phyloP scores from a whole-genome alignment of 768 basidiomycete species.

The Mycena olivaceomarginata region DNA sequence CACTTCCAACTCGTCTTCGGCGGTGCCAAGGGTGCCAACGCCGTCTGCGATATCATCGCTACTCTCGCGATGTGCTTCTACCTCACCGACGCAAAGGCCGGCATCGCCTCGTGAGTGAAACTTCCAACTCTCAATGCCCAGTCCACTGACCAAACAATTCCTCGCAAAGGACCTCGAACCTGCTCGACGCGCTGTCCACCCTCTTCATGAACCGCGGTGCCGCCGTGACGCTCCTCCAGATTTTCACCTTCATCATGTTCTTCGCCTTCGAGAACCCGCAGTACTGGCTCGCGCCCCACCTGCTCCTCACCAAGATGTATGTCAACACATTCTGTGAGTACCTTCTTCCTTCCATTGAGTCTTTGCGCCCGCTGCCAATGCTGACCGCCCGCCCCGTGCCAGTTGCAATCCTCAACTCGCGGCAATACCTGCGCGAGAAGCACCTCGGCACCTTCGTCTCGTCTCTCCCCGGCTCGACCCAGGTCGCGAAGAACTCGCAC shows the following conservation, averaged over 20 bases:
- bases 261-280: conserved; percentile 33
- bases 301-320: conserved; percentile 36
- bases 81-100: conserved; percentile 22
- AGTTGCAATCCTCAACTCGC: conserved; percentile 42
- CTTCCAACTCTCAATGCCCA: too few species aligned
- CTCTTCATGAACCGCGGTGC: conserved; percentile 40
- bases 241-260: conserved; percentile 37
- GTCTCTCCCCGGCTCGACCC: conserved; percentile 1
- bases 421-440: conserved; percentile 38
- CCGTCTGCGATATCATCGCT: conserved; percentile 34
- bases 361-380: not conserved
- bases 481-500: not conserved
- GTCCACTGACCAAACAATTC: not conserved
- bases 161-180: conserved; percentile 17
- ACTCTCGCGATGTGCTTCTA: conserved; percentile 33
- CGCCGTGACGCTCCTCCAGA: conserved; percentile 31
- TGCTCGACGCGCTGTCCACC: conserved; percentile 20
- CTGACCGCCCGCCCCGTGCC: not conserved
- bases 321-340: conserved; percentile 41
- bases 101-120: conserved; percentile 17
- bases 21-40: conserved; percentile 28
- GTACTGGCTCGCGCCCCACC: conserved; percentile 37
- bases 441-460: conserved; percentile 20
- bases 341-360: not conserved
- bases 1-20: conserved; percentile 31